phyloP scores from a whole-genome alignment of 768 basidiomycete species.

The Kwoniella sp. region DNA sequence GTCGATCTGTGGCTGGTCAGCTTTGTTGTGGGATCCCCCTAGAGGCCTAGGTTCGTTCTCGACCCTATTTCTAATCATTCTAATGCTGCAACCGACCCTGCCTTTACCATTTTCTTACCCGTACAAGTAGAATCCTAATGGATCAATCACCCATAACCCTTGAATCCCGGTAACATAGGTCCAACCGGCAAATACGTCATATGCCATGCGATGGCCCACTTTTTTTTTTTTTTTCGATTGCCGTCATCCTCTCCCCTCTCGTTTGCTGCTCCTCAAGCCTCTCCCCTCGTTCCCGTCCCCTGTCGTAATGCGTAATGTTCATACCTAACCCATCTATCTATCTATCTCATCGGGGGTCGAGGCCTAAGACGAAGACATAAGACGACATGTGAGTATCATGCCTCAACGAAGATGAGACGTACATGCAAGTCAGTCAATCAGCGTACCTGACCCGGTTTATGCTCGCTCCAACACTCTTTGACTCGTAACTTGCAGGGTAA shows the following conservation, averaged over 20 bases:
- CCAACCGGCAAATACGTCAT: constrained; percentile 3
- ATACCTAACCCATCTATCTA: no score
- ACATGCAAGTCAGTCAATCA: no score
- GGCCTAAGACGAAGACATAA: not conserved
- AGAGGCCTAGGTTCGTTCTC: no score
- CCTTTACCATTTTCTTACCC: not conserved
- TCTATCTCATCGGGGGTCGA: not conserved
- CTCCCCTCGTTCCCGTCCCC: not conserved
- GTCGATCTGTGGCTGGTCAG: constrained; percentile 19
- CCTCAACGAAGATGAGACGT: no score
- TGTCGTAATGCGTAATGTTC: not conserved
- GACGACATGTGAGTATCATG: not conserved
- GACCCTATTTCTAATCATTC: not conserved
- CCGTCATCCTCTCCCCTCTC: not conserved
- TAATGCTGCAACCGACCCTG: not conserved
- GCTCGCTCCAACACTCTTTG: not conserved
- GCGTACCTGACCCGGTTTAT: not conserved
- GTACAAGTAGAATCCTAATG: not conserved
- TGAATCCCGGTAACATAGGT: not conserved
- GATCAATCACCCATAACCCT: constrained; percentile 1
- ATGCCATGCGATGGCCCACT: not conserved
- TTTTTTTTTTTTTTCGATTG: not conserved
- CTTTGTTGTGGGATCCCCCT: not conserved
- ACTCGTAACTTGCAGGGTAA: no score
- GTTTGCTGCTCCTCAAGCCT: no score